Base-by-base conservation (phyloP, 495 filamentous ascomycete species). In the Pyrenula massariospora region DNA sequence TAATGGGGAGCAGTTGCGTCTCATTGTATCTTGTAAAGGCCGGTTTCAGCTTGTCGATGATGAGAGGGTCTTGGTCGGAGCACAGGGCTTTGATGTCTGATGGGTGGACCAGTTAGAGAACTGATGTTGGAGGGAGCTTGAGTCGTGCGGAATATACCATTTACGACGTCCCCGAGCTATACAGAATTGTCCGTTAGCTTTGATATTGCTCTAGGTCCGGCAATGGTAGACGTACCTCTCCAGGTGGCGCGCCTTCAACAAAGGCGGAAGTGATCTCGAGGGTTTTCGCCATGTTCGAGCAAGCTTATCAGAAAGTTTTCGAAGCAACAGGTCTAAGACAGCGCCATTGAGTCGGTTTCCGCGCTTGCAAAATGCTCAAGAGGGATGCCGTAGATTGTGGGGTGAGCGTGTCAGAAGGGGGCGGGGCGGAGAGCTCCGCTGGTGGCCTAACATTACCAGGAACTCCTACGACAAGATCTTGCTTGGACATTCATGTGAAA, bases 11-110 rank as follows among this genome's bases (percentile, higher is more conserved):
- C 67, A 96, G 85, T 69, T 99, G 94, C 69, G 89, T 85, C 68
- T 96, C 91, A 65, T 95, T 97, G 80, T 99, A 96, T 69, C 85
- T 87, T 71, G 91, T 79, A 71, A 96, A 93, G 0, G 93, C 91
- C 2, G 90, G 88, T 2, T 72, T 76, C 11, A 96, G 84, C 47
- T 86, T 82, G 54, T 78, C 68, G 24, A 91, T 70, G 48, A 92
- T 70, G 52, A 77, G 74, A 10, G 83, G 81, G 23, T 81, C 84
- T 8, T 10, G 8, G 62, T 91, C 84, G 66, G 78, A 72, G 19
- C 87, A 91, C 47, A 99, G 76, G 52, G 81, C 70, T 68, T 96
- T 95, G 75, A 99, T 88, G 65, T 95, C 93, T 97, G 64, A 47
- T 56, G 12, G 22, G n/a, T 60, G 24, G 50, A 59, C n/a, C 50